Evolutionary conservation across 768 basidiomycete genomes (phyloP).

Genomic region (Macrolepiota fuliginosa): DNA sequence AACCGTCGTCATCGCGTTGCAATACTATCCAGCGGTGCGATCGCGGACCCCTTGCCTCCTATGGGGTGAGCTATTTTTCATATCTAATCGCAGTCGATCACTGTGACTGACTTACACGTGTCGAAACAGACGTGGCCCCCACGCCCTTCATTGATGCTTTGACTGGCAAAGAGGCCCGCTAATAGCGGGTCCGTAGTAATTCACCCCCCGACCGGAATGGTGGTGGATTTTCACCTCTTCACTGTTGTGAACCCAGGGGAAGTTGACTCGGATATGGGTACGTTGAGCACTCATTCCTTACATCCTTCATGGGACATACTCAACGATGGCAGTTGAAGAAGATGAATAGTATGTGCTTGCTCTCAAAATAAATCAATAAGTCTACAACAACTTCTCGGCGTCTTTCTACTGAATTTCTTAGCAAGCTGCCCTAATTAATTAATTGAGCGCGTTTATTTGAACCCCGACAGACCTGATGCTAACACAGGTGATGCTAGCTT

Average conservation of each 20-base stretch:
- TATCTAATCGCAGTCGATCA: not conserved
- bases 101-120: not conserved
- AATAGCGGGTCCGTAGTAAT: constrained; percentile 65
- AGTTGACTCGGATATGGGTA: constrained; percentile 11
- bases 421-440: constrained; percentile 38
- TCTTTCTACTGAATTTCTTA: constrained; percentile 65
- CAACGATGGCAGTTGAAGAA: constrained; percentile 59
- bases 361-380: constrained; percentile 52
- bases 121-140: constrained; percentile 56
- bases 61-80: constrained; percentile 40
- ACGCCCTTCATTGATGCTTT: constrained; percentile 62
- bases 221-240: constrained; percentile 55
- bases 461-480: constrained; percentile 47
- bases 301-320: constrained; percentile 67
- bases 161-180: constrained; percentile 65
- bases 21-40: no score
- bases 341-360: constrained; percentile 52
- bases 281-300: constrained; percentile 37
- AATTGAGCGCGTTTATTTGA: not conserved
- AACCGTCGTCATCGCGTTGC: no score
- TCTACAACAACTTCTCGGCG: constrained; percentile 52
- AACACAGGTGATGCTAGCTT: constrained; percentile 72
- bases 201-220: constrained; percentile 58
- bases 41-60: constrained; percentile 26
- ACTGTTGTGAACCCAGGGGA: not conserved